Evolutionary conservation across 176 grass and related monocot genomes (phyloP), one percentile per base, ranked within the genome.

Genomic region (Carex littledalei): DNA sequence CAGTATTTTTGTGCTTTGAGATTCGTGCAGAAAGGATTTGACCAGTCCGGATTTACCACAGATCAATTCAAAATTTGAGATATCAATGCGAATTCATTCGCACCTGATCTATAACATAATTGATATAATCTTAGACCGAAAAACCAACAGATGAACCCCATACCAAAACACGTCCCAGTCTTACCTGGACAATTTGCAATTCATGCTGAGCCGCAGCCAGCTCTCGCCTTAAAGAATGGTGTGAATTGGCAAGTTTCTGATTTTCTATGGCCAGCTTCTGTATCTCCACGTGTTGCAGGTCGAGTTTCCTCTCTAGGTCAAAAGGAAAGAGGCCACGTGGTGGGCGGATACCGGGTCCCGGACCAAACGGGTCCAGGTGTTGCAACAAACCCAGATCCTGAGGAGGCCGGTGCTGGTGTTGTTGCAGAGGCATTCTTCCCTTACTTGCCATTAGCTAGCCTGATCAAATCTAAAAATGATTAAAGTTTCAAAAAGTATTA

Each of bases 241-340:
- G 91, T 54, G 91, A 92, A 8, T 41, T 34, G 2, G 90, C 87
- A 26, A 99, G 86, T 73, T 88, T 84, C 31, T 94, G 88, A n/a
- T 99, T 99, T 72, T 99, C 97, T 53, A 86, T 34, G 8, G 87
- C 93, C 69, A 99, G 85, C 84, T 91, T 95, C 88, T 96, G 90
- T 86, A 99, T 94, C 87, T 94, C 97, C 49, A 84, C 79, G 0
- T 75, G 89, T 84, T 99, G 97, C 24, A 80, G 21, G 8, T 64
- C 82, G 17, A 99, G 91, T 85, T 96, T 99, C 87, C 92, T 91
- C 79, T 99, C 97, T 81, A 99, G 57, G 60, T 95, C 90, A 87
- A 96, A 91, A 29, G 91, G 84, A 87, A 91, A 94, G 31, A 79
- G 69, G 32, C 85, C 96, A 3, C 84, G 84, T 49, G 67, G 90